A percentile compares a stretch with the other conserved stretches of the same genome.
phyloP scores from a whole-genome alignment of 805 yeast genomes.

The Tetrapisispora namnaoensis region DNA sequence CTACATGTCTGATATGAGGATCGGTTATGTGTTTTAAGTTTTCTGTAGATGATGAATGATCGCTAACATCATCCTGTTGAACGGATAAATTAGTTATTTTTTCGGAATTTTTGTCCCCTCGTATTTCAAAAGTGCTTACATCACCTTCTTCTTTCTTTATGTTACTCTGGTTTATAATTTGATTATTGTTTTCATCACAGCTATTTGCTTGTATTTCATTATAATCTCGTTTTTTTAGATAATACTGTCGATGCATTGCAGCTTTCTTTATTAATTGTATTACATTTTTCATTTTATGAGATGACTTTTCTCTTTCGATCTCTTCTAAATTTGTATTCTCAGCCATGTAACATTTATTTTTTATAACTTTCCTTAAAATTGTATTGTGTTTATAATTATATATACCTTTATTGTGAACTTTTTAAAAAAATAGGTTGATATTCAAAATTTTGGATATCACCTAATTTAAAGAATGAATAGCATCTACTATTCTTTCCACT shows the following conservation, averaged over 20 bases:
- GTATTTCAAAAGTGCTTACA: not conserved
- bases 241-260: conserved; percentile 1
- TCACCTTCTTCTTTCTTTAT: not conserved
- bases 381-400: not conserved
- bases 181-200: not conserved
- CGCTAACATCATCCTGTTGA: not conserved
- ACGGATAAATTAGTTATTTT: not conserved
- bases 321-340: not conserved
- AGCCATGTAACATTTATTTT: not conserved
- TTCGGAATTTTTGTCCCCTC: not conserved
- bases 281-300: not conserved
- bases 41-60: not conserved
- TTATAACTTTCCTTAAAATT: not conserved
- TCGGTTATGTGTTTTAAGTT: not conserved
- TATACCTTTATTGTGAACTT: too few relatives aligned
- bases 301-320: not conserved
- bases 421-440: too few relatives aligned
- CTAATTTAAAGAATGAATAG: not conserved
- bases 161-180: too few relatives aligned
- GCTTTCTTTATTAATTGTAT: not conserved
- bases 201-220: not conserved
- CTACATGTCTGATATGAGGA: not conserved
- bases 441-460: not conserved
- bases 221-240: not conserved
- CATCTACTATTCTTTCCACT: not conserved